phyloP scores from a whole-genome alignment of 768 basidiomycete genomes.

The Hydnum rufescens region DNA sequence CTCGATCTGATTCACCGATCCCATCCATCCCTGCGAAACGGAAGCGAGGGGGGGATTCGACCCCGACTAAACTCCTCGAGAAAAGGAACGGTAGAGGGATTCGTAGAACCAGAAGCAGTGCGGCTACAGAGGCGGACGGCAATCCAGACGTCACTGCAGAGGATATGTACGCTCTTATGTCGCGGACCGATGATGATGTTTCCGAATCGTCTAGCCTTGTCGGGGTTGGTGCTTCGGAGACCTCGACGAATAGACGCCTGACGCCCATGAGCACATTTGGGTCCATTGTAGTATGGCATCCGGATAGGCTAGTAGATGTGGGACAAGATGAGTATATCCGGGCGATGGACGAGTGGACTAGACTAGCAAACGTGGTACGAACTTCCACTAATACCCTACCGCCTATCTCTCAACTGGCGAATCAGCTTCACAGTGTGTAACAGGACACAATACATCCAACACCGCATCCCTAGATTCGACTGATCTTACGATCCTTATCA shows the following conservation, averaged over 20 bases:
- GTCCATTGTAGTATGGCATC: conserved; percentile 55
- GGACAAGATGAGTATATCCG: conserved; percentile 52
- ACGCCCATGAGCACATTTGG: conserved; percentile 35
- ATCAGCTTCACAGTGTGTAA: no score
- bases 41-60: conserved; percentile 8
- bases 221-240: neutral
- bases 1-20: conserved; percentile 4
- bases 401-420: no score
- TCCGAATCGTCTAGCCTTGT: neutral
- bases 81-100: conserved; percentile 15
- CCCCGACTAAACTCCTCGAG: neutral
- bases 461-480: no score
- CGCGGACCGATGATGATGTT: neutral
- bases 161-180: conserved; percentile 3
- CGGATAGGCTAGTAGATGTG: conserved; percentile 51
- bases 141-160: neutral
- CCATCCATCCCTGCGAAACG: conserved; percentile 8
- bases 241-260: conserved; percentile 17
- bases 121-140: conserved; percentile 12
- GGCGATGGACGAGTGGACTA: conserved; percentile 51
- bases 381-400: no score
- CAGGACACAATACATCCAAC: no score
- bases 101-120: neutral
- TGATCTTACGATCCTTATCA: neutral
- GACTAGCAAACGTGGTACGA: conserved; percentile 39